phyloP scores from a whole-genome alignment of 176 grass and related monocot species.

The Zoysia pacifica region DNA sequence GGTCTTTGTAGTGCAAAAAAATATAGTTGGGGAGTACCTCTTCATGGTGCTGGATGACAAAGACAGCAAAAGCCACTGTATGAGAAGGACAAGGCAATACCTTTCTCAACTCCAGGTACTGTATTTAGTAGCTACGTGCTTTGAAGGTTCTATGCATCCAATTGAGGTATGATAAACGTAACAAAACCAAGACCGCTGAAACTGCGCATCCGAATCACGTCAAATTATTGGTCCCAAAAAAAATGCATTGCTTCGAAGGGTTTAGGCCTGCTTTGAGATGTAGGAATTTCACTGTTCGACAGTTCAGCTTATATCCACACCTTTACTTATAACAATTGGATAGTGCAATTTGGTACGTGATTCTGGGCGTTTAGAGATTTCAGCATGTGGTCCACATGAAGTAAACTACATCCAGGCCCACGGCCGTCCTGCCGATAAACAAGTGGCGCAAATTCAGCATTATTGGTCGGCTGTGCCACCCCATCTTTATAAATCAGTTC shows the following conservation, averaged over 20 bases:
- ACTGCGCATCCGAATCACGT: conserved; percentile 29
- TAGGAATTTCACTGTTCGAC: too few species aligned
- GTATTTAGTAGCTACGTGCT: background rate
- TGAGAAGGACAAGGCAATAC: background rate
- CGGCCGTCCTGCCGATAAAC: conserved; percentile 3
- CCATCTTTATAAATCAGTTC: conserved; percentile 40
- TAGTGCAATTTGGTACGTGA: background rate
- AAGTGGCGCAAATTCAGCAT: background rate
- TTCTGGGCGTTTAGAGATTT: background rate
- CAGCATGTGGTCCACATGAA: conserved; percentile 17
- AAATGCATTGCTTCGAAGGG: too few species aligned
- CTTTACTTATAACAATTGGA: too few species aligned
- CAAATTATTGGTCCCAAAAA: background rate
- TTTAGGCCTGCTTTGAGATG: too few species aligned
- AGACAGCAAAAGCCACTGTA: background rate
- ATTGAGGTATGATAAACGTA: background rate
- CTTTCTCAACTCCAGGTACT: background rate
- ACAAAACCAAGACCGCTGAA: conserved; percentile 11
- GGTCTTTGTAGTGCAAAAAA: background rate
- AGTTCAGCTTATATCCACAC: too few species aligned
- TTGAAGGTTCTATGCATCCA: background rate
- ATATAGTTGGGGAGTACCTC: background rate
- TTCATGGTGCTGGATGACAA: conserved; percentile 19
- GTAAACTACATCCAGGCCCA: background rate
- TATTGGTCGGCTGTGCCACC: background rate